phyloP scores from a whole-genome alignment of 2,329 filamentous ascomycete species.

The Trichoderma aggressivum region DNA sequence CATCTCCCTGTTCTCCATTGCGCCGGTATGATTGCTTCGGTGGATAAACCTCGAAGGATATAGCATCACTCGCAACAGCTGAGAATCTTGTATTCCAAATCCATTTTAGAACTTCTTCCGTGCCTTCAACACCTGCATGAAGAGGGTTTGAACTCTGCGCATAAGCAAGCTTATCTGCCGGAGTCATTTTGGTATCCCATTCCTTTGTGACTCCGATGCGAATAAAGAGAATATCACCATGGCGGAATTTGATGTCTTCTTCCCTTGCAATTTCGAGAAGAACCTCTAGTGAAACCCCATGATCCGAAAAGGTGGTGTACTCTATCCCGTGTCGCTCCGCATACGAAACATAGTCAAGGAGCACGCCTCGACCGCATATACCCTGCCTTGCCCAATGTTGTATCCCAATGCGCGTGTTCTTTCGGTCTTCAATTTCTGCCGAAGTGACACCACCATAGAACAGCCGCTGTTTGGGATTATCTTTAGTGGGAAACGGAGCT shows the following conservation, averaged over 20 bases:
- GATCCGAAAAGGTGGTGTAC: neutral
- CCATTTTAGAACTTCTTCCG: constrained; percentile 1
- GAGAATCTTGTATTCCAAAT: neutral
- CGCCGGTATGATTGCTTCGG: neutral
- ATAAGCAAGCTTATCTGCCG: neutral
- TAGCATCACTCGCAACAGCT: neutral
- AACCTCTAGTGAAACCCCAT: neutral
- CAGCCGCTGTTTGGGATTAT: neutral
- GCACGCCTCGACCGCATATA: neutral
- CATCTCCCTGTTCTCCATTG: neutral
- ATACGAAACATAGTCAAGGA: neutral
- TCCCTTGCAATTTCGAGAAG: neutral
- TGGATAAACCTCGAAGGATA: constrained; percentile 1
- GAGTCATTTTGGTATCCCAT: neutral
- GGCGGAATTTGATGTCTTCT: neutral
- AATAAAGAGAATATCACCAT: neutral
- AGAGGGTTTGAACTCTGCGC: neutral
- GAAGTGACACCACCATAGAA: neutral
- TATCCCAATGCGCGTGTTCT: neutral
- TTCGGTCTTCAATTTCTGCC: neutral
- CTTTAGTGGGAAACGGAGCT: neutral
- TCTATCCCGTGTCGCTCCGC: neutral
- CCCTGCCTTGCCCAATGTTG: neutral
- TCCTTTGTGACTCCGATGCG: neutral
- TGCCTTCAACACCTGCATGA: neutral